Conservation (phyloP, 129 eudicot genomes). For the Scalesia atractyloides region DNA sequence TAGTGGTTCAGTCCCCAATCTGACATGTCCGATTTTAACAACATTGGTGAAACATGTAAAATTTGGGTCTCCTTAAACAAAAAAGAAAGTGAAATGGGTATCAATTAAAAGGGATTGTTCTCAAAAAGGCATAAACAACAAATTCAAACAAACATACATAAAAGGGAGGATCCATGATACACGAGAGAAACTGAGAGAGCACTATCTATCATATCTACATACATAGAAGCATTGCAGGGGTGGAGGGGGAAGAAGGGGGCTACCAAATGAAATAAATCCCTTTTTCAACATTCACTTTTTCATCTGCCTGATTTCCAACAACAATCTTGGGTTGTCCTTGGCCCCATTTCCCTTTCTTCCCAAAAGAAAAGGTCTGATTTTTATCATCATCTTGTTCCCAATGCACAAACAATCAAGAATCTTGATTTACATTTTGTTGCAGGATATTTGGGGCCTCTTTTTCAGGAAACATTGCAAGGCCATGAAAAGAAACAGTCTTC, state of each 20-base stretch:
- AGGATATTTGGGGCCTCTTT: constrained; percentile 46
- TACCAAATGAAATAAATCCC: constrained; percentile 34
- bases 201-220: constrained; percentile 7
- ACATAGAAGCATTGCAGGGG: constrained; percentile 26
- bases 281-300: constrained; percentile 4
- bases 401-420: not conserved
- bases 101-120: too few relatives aligned
- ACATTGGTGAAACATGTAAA: too few relatives aligned
- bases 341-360: constrained; percentile 38
- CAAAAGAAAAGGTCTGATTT: constrained; percentile 23
- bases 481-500: constrained; percentile 40
- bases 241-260: constrained; percentile 35
- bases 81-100: too few relatives aligned
- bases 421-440: not conserved
- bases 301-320: constrained; percentile 21
- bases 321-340: constrained; percentile 37
- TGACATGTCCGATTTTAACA: too few relatives aligned
- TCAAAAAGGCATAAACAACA: too few relatives aligned
- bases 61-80: too few relatives aligned
- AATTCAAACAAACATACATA: too few relatives aligned
- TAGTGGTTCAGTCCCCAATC: too few relatives aligned
- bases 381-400: constrained; percentile 4
- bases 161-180: too few relatives aligned
- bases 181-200: constrained; percentile 32
- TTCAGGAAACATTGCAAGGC: constrained; percentile 41